Evolutionary conservation across 352 stramenopile species (phyloP).

Genomic region (Elongisporangium undulatum): DNA sequence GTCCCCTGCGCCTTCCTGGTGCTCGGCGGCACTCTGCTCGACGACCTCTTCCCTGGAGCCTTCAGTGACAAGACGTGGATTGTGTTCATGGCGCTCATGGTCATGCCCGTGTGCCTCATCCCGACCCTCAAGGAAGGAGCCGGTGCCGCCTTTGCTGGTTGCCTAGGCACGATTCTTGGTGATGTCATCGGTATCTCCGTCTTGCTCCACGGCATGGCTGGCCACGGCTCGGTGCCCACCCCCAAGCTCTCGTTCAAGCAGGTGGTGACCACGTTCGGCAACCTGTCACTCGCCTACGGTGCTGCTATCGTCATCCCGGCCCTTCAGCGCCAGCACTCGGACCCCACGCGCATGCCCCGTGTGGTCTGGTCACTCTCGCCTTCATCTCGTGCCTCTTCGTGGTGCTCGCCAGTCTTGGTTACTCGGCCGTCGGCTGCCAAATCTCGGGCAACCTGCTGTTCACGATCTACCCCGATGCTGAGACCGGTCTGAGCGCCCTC

Average conservation of each 20-base stretch:
- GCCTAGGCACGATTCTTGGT: slow-evolving; percentile 41
- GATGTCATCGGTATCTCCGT: slow-evolving; percentile 32
- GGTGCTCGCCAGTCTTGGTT: slow-evolving; percentile 26
- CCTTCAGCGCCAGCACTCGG: slow-evolving; percentile 42
- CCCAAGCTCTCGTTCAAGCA: slow-evolving; percentile 37
- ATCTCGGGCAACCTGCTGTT: slow-evolving; percentile 54
- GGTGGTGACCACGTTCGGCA: slow-evolving; percentile 46
- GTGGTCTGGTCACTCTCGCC: slow-evolving; percentile 44
- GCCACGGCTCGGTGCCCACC: slow-evolving; percentile 26
- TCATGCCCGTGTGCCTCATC: slow-evolving; percentile 36
- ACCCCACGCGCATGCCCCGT: slow-evolving; percentile 45
- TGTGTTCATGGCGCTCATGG: slow-evolving; percentile 40
- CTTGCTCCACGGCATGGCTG: slow-evolving; percentile 42
- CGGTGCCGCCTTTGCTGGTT: slow-evolving; percentile 32
- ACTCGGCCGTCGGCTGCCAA: slow-evolving; percentile 45
- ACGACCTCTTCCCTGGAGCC: slow-evolving; percentile 39
- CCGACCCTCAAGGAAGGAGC: slow-evolving; percentile 49
- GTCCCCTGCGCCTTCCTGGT: slow-evolving; percentile 42
- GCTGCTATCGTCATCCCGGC: slow-evolving; percentile 49
- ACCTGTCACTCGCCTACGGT: slow-evolving; percentile 40
- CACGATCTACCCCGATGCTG: slow-evolving; percentile 27
- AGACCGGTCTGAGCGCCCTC: slow-evolving; percentile 24
- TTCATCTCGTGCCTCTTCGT: slow-evolving; percentile 50
- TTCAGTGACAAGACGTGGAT: slow-evolving; percentile 41
- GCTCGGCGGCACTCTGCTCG: slow-evolving; percentile 31